These are phyloP conservation scores for Candida germanica DNA, from an alignment of 805 yeast species.

Conservation along the genomic window DNA sequence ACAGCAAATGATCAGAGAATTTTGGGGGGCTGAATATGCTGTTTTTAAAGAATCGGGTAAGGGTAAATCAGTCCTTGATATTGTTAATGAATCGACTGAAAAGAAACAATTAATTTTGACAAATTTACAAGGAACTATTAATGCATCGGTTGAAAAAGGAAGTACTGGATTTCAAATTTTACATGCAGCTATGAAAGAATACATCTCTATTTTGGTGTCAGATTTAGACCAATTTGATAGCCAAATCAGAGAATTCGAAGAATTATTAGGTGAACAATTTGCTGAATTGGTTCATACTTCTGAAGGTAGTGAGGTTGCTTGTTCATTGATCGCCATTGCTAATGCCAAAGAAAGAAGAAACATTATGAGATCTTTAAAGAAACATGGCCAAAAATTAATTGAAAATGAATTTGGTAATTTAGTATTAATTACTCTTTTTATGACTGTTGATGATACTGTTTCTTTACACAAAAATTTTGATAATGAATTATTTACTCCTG, in stretches of 20 bases:
- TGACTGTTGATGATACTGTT: constrained; percentile 93
- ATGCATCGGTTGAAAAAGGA: constrained; percentile 91
- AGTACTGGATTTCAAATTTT: constrained; percentile 93
- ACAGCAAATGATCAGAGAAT: constrained; percentile 89
- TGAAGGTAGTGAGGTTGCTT: constrained; percentile 92
- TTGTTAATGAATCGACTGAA: constrained; percentile 66
- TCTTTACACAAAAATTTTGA: constrained; percentile 70
- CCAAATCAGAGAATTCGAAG: constrained; percentile 78
- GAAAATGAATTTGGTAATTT: constrained; percentile 83
- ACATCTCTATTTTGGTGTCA: constrained; percentile 65
- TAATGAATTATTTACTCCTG: constrained; percentile 50
- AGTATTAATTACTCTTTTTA: constrained; percentile 73
- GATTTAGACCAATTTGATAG: constrained; percentile 40
- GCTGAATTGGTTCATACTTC: constrained; percentile 95
- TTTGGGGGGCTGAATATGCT: constrained; percentile 95
- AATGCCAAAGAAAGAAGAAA: constrained; percentile 89
- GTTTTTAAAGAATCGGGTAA: constrained; percentile 76
- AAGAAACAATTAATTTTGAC: constrained; percentile 71
- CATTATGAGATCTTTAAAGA: constrained; percentile 68
- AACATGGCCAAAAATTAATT: constrained; percentile 72
- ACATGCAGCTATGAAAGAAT: constrained; percentile 95
- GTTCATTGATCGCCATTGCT: constrained; percentile 73
- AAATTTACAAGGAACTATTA: constrained; percentile 78
- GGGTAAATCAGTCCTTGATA: constrained; percentile 60
- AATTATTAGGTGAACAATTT: constrained; percentile 77